Conservation (phyloP, 805 yeast genomes). For the Metschnikowia aberdeeniae region DNA sequence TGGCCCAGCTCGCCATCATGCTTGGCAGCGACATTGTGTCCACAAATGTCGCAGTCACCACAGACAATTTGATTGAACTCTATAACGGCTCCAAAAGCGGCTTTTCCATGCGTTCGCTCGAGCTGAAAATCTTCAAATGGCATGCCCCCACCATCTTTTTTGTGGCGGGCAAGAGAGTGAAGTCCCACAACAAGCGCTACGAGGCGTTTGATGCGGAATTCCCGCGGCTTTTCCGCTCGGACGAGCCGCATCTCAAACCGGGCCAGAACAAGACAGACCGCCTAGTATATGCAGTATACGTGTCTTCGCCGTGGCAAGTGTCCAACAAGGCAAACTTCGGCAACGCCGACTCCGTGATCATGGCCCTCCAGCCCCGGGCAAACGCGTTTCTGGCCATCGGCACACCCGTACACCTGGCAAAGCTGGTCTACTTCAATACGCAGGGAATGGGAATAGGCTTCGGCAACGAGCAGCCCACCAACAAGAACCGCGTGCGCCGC, state of each 20-base stretch:
- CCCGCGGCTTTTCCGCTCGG: slow-evolving; percentile 32
- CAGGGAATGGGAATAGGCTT: slow-evolving; percentile 80
- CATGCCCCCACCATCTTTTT: slow-evolving; percentile 76
- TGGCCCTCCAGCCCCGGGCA: slow-evolving; percentile 65
- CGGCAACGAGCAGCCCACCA: slow-evolving; percentile 64
- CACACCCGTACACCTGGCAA: slow-evolving; percentile 29
- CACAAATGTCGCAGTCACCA: slow-evolving; percentile 34
- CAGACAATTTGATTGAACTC: slow-evolving; percentile 51
- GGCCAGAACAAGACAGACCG: slow-evolving; percentile 42
- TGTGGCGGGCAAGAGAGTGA: slow-evolving; percentile 59
- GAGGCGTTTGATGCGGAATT: slow-evolving; percentile 48
- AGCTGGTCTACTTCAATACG: slow-evolving; percentile 62
- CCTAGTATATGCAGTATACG: slow-evolving; percentile 59
- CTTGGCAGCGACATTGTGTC: slow-evolving; percentile 18
- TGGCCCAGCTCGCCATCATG: slow-evolving; percentile 37
- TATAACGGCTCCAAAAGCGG: slow-evolving; percentile 76
- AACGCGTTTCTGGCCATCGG: slow-evolving; percentile 40
- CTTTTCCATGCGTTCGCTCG: slow-evolving; percentile 83
- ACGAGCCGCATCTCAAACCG: slow-evolving; percentile 18
- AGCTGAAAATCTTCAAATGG: slow-evolving; percentile 84
- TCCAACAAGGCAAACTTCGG: slow-evolving; percentile 76
- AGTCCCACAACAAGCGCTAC: slow-evolving; percentile 45
- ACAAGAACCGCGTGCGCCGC: slow-evolving; percentile 42
- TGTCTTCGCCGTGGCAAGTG: slow-evolving; percentile 71
- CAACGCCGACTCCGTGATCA: slow-evolving; percentile 48